Evolutionary conservation across 2,329 filamentous ascomycete genomes (phyloP), one percentile per base, ranked within the genome.

Genomic region (Pseudocercospora pini-densiflorae): DNA sequence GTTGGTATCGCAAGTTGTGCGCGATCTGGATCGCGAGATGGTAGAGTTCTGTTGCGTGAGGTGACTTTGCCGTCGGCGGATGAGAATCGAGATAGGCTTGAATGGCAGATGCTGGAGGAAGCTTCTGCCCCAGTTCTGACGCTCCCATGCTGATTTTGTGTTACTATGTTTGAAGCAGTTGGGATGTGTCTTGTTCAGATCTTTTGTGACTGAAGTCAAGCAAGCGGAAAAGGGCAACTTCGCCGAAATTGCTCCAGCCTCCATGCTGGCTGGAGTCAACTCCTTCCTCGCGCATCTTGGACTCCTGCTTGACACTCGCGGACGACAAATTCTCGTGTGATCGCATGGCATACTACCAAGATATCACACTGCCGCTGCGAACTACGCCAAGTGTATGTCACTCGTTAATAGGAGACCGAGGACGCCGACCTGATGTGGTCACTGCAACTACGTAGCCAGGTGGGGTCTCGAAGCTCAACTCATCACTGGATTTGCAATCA

Each of bases 1-100:
- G 92, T 77, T 94, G 90, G 77, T 91, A 84, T 71, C 87, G 83
- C 57, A 95, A 86, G 77, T 94, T 93, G 77, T 90, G 86, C 61
- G 88, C 82, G 59, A 94, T 88, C 59, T 88, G 83, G 29, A 84
- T 78, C 53, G 87, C 85, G 57, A 92, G 85, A 59, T 84, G 79
- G 72, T 82, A 79, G 57, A 71, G 68, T 61, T 75, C 64, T 24
- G 66, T 8, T 12, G 63, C 12, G 63, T 59, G 63, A 23, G 47
- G 69, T 62, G 62, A 73, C 66, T 59, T 6, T 47, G 58, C 9
- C 2, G 68, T 36, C 16, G 59, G 54, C 1, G 71, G 58, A 29
- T 67, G 67, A 5, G 36, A 29, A 6, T 40, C 45, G 47, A 72
- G 65, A 49, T 67, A 61, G 10, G 54, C 59, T 59, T 72, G 71